Percentiles rank a stretch among this genome's conserved stretches.
Evolutionary conservation across 176 grass and related monocot species (phyloP).

Genomic region (Tuctoria greenei): DNA sequence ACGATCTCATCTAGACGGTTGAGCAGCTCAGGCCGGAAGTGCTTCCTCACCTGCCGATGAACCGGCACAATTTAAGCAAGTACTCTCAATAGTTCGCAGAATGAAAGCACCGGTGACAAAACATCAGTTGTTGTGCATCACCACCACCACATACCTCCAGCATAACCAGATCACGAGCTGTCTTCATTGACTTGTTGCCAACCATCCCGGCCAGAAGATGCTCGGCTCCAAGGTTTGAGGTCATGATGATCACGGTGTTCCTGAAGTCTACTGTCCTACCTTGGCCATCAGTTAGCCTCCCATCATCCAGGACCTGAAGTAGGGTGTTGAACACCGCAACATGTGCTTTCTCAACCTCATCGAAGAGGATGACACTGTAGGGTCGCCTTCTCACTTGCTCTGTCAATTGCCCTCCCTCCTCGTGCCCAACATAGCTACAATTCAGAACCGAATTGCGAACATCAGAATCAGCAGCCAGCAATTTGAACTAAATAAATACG

Average conservation of each 20-base stretch:
- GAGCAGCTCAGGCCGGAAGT: neutral
- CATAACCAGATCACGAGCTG: neutral
- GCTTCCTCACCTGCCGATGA: neutral
- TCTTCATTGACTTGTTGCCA: neutral
- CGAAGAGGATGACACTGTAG: constrained; percentile 93
- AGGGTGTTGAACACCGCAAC: constrained; percentile 88
- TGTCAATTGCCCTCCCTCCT: constrained; percentile 86
- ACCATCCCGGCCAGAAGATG: constrained; percentile 94
- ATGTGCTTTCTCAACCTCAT: constrained; percentile 95
- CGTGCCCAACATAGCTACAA: constrained; percentile 88
- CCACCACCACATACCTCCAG: neutral
- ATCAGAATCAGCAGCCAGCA: neutral
- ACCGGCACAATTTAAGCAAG: neutral
- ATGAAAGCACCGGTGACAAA: neutral
- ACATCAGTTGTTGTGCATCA: neutral
- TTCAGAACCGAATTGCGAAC: neutral
- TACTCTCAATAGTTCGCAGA: neutral
- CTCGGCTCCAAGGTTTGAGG: constrained; percentile 92
- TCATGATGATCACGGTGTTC: constrained; percentile 98
- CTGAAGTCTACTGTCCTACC: constrained; percentile 90
- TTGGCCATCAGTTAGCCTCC: constrained; percentile 85
- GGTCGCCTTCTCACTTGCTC: constrained; percentile 81
- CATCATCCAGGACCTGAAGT: constrained; percentile 93
- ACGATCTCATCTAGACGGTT: neutral
- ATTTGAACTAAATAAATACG: neutral